phyloP scores from a whole-genome alignment of 352 stramenopile genomes.

The Blastocystis hominis region DNA sequence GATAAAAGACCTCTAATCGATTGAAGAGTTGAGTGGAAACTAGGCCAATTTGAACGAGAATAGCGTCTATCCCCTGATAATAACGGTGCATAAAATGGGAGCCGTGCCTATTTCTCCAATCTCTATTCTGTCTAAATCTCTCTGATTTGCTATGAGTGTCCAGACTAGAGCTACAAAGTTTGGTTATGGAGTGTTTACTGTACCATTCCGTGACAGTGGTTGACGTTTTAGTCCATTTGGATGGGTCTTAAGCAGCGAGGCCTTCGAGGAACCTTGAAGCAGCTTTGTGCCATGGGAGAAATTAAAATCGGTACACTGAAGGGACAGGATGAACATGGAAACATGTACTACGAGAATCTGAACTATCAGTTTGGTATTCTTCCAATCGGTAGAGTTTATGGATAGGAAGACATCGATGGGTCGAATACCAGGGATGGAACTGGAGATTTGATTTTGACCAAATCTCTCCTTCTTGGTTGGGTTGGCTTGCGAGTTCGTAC shows the following conservation, averaged over 20 bases:
- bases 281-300: slow-evolving; percentile 46
- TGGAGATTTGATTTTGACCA: slow-evolving; percentile 57
- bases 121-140: background rate
- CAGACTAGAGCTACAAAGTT: slow-evolving; percentile 49
- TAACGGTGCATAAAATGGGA: background rate
- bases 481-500: slow-evolving; percentile 46
- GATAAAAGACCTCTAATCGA: background rate
- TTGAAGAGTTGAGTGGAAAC: background rate
- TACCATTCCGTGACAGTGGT: background rate
- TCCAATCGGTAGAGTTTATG: background rate
- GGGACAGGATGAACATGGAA: slow-evolving; percentile 56
- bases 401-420: slow-evolving; percentile 54
- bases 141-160: slow-evolving; percentile 35
- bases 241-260: slow-evolving; percentile 56
- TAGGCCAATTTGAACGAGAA: background rate
- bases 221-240: slow-evolving; percentile 27
- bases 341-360: slow-evolving; percentile 57
- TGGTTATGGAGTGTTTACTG: slow-evolving; percentile 57
- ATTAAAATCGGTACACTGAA: slow-evolving; percentile 55
- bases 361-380: slow-evolving; percentile 49
- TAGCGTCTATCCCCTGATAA: background rate
- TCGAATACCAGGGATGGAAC: slow-evolving; percentile 53
- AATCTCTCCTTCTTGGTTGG: slow-evolving; percentile 48
- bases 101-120: background rate
- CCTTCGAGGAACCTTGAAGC: slow-evolving; percentile 44